These are phyloP conservation scores for Arabidopsis suecica DNA, from an alignment of 345 rosid species.

Conservation along the genomic window DNA sequence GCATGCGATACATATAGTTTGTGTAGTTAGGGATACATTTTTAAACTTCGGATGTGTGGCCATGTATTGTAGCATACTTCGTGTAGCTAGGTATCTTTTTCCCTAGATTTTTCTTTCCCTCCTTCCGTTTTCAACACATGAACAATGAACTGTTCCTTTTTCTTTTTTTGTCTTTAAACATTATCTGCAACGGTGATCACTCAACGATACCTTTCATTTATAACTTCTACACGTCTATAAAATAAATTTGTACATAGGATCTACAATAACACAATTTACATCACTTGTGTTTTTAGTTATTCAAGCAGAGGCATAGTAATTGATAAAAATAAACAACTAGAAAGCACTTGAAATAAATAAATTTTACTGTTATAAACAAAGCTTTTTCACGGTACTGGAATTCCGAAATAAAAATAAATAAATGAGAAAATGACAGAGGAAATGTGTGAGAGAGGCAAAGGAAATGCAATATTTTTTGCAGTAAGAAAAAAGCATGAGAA, in stretches of 20 bases:
- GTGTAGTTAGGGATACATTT: too few relatives aligned
- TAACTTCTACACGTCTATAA: not conserved
- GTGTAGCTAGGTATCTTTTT: too few relatives aligned
- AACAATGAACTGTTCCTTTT: too few relatives aligned
- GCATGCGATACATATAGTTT: too few relatives aligned
- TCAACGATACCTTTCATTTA: not conserved
- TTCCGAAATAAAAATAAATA: too few relatives aligned
- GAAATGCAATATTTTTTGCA: slow-evolving; percentile 25
- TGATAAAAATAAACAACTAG: not conserved
- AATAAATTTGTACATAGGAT: not conserved
- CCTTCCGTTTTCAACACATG: slow-evolving; percentile 5
- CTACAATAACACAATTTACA: not conserved
- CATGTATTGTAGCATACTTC: too few relatives aligned
- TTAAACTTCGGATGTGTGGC: too few relatives aligned
- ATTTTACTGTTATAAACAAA: not conserved
- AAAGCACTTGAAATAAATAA: not conserved
- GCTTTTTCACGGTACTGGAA: slow-evolving; percentile 13
- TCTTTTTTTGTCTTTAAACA: too few relatives aligned
- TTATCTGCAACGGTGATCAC: not conserved
- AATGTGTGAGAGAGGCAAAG: slow-evolving; percentile 39
- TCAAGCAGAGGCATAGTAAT: not conserved
- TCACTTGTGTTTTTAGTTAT: not conserved
- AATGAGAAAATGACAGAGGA: not conserved
- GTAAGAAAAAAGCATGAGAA: slow-evolving; percentile 40
- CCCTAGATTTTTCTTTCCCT: slow-evolving; percentile 24